These are phyloP conservation scores for Themeda triandra DNA, from an alignment of 176 grass and related monocot species.

Conservation along the genomic window DNA sequence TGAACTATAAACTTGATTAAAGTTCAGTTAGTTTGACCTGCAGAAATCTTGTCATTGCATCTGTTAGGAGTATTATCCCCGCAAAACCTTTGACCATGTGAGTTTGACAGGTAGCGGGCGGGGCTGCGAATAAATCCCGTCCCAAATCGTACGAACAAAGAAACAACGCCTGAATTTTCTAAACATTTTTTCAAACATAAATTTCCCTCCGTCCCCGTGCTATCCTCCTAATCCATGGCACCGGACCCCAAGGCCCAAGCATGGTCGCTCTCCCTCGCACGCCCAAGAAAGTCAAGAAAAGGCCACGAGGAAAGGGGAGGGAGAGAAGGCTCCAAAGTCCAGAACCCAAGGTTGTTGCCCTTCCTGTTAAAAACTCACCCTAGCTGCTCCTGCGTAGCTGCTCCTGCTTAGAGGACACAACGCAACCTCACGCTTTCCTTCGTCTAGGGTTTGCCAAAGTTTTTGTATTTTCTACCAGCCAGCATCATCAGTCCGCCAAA, in stretches of 20 bases:
- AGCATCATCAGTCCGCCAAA: conserved; percentile 11
- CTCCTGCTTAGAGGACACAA: conserved; percentile 23
- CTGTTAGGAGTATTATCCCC: too few species aligned
- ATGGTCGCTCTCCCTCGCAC: background rate
- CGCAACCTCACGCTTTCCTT: background rate
- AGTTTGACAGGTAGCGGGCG: too few species aligned
- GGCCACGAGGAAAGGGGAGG: conserved; percentile 46
- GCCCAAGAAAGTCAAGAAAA: conserved; percentile 41
- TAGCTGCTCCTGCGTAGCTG: too few species aligned
- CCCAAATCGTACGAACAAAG: too few species aligned
- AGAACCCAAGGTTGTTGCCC: too few species aligned
- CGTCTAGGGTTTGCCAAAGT: conserved; percentile 37
- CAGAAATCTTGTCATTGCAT: too few species aligned
- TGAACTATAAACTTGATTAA: too few species aligned
- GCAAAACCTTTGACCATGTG: too few species aligned
- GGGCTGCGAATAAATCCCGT: too few species aligned
- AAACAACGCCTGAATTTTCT: background rate
- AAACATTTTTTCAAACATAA: background rate
- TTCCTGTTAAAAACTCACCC: background rate
- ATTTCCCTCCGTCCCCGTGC: background rate
- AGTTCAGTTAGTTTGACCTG: too few species aligned
- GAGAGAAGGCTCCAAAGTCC: conserved; percentile 62
- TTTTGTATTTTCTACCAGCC: background rate
- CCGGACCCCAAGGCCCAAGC: background rate
- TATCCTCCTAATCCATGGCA: conserved; percentile 12